Evolutionary conservation across 441 rosid genomes (phyloP).

Genomic region (Dalechampia spathulata): DNA sequence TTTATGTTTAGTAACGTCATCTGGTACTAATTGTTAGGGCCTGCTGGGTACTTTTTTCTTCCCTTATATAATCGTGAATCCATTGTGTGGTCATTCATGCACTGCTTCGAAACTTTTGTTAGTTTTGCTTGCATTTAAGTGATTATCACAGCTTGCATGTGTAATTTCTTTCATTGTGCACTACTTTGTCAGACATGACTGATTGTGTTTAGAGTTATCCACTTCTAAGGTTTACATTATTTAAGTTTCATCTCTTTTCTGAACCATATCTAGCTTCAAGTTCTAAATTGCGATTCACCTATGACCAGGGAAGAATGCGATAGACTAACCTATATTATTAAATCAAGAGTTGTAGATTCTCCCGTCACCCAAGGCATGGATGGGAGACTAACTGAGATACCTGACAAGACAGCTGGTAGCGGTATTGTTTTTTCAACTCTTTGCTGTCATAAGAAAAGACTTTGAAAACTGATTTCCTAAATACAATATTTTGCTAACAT

Average conservation of each 20-base stretch:
- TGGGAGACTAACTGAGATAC: conserved; percentile 21
- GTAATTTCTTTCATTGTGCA: too few species aligned
- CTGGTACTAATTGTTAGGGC: too few species aligned
- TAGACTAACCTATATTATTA: conserved; percentile 55
- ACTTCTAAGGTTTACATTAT: background rate
- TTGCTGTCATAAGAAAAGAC: conserved; percentile 5
- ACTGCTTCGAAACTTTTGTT: too few species aligned
- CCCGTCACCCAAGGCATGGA: conserved; percentile 24
- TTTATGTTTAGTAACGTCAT: too few species aligned
- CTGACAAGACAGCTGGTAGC: conserved; percentile 21
- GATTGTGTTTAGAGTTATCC: background rate
- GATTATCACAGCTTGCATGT: too few species aligned
- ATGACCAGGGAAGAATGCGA: conserved; percentile 80
- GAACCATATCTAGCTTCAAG: conserved; percentile 10
- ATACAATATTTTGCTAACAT: conserved; percentile 14
- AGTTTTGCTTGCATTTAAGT: too few species aligned
- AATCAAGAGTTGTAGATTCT: conserved; percentile 59
- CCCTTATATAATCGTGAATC: too few species aligned
- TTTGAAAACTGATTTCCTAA: conserved; percentile 12
- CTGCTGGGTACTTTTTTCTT: too few species aligned
- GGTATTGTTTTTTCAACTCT: conserved; percentile 37
- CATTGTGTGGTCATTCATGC: too few species aligned
- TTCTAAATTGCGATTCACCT: conserved; percentile 20
- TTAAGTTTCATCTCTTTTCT: background rate
- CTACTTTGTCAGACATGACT: background rate